These are phyloP conservation scores for Cercophora sp. DNA, from an alignment of 495 filamentous ascomycete species.

Conservation along the genomic window DNA sequence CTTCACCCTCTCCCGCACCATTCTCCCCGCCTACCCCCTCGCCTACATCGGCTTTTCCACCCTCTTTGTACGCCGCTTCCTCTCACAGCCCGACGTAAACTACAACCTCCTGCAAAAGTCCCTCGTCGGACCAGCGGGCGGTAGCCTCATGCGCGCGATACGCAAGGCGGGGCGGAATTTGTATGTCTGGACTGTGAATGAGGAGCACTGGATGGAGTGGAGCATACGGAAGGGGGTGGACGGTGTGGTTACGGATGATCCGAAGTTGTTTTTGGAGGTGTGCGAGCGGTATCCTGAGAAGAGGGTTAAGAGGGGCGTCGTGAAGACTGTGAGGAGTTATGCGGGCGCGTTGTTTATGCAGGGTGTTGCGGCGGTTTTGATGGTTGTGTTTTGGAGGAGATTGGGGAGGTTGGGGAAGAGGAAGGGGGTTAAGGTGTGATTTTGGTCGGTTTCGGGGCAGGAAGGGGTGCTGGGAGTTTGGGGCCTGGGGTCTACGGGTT, in stretches of 20 bases:
- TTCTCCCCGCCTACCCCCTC: conserved; percentile 65
- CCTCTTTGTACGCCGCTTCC: conserved; percentile 64
- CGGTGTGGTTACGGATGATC: conserved; percentile 57
- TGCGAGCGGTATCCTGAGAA: conserved; percentile 28
- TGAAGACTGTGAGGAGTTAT: conserved; percentile 13
- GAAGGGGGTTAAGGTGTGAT: not conserved
- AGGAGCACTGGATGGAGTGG: conserved; percentile 70
- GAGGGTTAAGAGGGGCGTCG: not conserved
- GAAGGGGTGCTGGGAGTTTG: not conserved
- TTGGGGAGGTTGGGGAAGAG: not conserved
- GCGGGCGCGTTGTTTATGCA: conserved; percentile 19
- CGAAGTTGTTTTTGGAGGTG: conserved; percentile 42
- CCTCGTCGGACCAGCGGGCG: conserved; percentile 61
- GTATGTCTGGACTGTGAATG: conserved; percentile 84
- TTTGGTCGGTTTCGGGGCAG: not conserved
- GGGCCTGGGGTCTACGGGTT: not conserved
- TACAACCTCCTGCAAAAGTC: conserved; percentile 71
- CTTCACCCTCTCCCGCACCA: conserved; percentile 51
- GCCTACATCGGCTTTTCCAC: conserved; percentile 71
- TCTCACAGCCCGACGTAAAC: conserved; percentile 55
- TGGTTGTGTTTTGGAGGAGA: conserved; percentile 16
- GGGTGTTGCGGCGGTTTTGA: conserved; percentile 9
- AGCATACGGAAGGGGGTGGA: conserved; percentile 45
- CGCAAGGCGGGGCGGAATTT: conserved; percentile 52
- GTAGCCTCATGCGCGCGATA: conserved; percentile 59